Conservation (phyloP, 23 red algal species). For the Agarophyton chilense region DNA sequence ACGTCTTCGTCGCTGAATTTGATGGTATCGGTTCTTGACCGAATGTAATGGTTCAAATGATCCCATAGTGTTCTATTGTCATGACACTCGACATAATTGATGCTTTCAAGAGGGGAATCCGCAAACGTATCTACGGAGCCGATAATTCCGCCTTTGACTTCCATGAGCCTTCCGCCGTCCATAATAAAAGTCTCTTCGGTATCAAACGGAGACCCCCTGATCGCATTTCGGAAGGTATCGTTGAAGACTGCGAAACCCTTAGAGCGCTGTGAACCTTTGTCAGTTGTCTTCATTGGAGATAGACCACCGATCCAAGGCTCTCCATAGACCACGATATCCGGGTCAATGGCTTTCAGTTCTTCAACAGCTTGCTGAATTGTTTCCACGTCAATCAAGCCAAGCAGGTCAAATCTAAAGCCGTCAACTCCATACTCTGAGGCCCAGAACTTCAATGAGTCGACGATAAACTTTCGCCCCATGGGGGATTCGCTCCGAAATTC, state of each 20-base stretch:
- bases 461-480: constrained; percentile 90
- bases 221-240: constrained; percentile 87
- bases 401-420: constrained; percentile 95
- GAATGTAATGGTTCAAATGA: constrained; percentile 67
- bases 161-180: constrained; percentile 64
- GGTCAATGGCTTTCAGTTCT: constrained; percentile 69
- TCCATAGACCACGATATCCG: constrained; percentile 79
- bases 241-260: constrained; percentile 92
- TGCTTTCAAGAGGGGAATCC: constrained; percentile 67
- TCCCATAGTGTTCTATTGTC: constrained; percentile 91
- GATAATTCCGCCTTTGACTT: constrained; percentile 83
- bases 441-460: constrained; percentile 90
- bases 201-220: constrained; percentile 74
- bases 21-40: constrained; percentile 61
- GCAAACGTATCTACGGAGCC: constrained; percentile 86
- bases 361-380: constrained; percentile 61
- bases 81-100: constrained; percentile 96
- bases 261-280: constrained; percentile 80
- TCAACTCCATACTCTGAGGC: constrained; percentile 92
- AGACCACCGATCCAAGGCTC: constrained; percentile 89
- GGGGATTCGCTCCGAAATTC: constrained; percentile 85
- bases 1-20: constrained; percentile 51
- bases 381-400: constrained; percentile 80
- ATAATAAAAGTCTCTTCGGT: constrained; percentile 82
- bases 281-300: constrained; percentile 70